These are phyloP conservation scores for Xerocomellus chrysenteron DNA, from an alignment of 768 basidiomycete genomes.

Conservation along the genomic window DNA sequence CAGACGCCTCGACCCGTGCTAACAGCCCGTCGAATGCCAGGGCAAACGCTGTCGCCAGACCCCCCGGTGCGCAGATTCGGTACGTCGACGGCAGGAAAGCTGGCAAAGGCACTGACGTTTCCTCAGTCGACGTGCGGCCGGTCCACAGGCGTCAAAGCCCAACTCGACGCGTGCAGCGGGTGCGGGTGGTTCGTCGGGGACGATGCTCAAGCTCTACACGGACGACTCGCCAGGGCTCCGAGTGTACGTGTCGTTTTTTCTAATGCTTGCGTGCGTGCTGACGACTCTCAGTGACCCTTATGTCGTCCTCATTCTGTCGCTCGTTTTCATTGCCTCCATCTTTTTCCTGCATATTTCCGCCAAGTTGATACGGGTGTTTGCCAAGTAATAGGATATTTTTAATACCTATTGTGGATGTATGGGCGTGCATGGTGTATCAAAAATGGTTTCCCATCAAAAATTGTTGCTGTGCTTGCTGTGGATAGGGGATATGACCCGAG, in stretches of 20 bases:
- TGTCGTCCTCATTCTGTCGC: constrained; percentile 92
- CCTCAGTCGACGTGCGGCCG: constrained; percentile 70
- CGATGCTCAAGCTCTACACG: constrained; percentile 98
- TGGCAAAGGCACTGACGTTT: not conserved
- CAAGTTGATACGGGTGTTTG: constrained; percentile 88
- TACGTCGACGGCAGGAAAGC: constrained; percentile 34
- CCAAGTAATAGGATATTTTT: constrained; percentile 51
- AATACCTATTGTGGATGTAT: too few relatives aligned
- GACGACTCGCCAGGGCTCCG: constrained; percentile 96
- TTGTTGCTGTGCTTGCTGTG: too few relatives aligned
- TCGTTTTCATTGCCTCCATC: constrained; percentile 96
- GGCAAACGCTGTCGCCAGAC: constrained; percentile 59
- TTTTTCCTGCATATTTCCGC: constrained; percentile 99
- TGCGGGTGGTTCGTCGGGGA: constrained; percentile 94
- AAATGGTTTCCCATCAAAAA: too few relatives aligned
- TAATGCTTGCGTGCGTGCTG: not conserved
- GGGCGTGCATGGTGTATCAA: too few relatives aligned
- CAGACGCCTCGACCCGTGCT: constrained; percentile 56
- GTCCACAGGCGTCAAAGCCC: constrained; percentile 64
- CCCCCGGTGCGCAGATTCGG: constrained; percentile 82
- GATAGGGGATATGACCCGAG: constrained; percentile 7
- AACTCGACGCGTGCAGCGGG: constrained; percentile 90
- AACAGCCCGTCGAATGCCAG: constrained; percentile 42
- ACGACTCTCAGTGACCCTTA: constrained; percentile 75
- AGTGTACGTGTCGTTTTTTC: constrained; percentile 70